A percentile compares a stretch with the other conserved stretches of the same genome.
Evolutionary conservation across 768 basidiomycete species (phyloP).

Genomic region (Epithele typhae): DNA sequence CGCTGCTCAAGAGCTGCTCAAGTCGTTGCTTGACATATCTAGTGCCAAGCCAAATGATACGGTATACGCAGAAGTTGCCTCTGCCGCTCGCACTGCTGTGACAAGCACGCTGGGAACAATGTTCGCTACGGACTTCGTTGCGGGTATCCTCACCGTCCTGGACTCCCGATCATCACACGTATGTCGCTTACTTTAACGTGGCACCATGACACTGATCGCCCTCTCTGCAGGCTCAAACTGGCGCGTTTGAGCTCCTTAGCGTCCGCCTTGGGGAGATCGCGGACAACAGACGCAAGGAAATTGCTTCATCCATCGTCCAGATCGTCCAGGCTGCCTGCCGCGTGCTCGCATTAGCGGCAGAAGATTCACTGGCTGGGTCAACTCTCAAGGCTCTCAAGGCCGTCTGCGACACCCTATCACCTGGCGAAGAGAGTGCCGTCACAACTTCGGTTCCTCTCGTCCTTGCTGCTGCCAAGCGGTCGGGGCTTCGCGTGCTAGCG

Average conservation of each 20-base stretch:
- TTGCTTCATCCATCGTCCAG: slow-evolving; percentile 45
- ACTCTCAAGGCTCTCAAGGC: slow-evolving; percentile 59
- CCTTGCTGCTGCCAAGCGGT: slow-evolving; percentile 44
- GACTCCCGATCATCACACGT: slow-evolving; percentile 51
- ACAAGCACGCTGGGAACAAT: slow-evolving; percentile 56
- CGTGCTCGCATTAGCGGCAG: slow-evolving; percentile 40
- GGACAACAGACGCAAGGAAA: slow-evolving; percentile 46
- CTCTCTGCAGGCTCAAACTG: slow-evolving; percentile 48
- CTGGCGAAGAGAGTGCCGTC: slow-evolving; percentile 66
- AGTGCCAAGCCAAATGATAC: slow-evolving; percentile 7
- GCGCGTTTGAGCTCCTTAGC: slow-evolving; percentile 66
- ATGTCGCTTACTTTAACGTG: slow-evolving; percentile 15
- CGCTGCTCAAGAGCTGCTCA: slow-evolving; percentile 46
- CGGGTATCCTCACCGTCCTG: slow-evolving; percentile 46
- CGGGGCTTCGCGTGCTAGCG: slow-evolving; percentile 33
- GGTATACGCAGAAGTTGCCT: slow-evolving; percentile 35
- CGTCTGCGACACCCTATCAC: slow-evolving; percentile 51
- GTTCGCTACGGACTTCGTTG: slow-evolving; percentile 66
- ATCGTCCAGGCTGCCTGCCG: slow-evolving; percentile 49
- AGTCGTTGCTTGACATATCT: slow-evolving; percentile 17
- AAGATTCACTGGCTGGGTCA: slow-evolving; percentile 36
- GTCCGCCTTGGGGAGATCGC: slow-evolving; percentile 62
- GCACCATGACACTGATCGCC: too few species aligned
- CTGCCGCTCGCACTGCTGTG: slow-evolving; percentile 47
- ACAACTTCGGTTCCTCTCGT: slow-evolving; percentile 55